A percentile compares a stretch with the other conserved stretches of the same genome.
phyloP scores from a whole-genome alignment of 2,329 filamentous ascomycete species.

The Penicillium verrucosum region DNA sequence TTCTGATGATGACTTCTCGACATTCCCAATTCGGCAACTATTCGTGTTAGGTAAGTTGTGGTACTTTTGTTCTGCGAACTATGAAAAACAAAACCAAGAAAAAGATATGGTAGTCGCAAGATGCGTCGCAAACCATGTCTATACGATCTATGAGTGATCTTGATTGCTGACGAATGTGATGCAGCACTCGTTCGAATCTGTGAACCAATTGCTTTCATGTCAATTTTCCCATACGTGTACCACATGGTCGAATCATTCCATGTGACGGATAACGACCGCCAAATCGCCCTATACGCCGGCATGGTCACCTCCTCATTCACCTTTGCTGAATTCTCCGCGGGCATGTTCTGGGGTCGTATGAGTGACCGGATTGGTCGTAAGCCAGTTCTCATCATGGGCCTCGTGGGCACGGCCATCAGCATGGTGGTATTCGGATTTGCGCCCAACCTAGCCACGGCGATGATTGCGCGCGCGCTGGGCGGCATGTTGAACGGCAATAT shows the following conservation, averaged over 20 bases:
- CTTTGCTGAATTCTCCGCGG: conserved; percentile 89
- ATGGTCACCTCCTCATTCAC: conserved; percentile 97
- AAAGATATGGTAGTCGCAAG: neutral
- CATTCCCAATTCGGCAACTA: conserved; percentile 59
- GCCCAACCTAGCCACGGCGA: conserved; percentile 72
- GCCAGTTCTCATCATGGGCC: conserved; percentile 83
- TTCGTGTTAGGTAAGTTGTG: conserved; percentile 46
- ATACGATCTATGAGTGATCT: neutral
- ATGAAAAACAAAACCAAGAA: neutral
- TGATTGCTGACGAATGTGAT: conserved; percentile 7
- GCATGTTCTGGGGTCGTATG: conserved; percentile 86
- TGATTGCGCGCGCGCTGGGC: conserved; percentile 83
- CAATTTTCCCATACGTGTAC: conserved; percentile 97
- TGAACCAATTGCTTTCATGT: conserved; percentile 99
- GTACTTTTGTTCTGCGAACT: conserved; percentile 24
- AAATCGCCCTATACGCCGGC: conserved; percentile 88
- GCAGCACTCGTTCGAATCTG: conserved; percentile 89
- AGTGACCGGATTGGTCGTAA: conserved; percentile 92
- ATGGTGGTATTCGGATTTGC: conserved; percentile 92
- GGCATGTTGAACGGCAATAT: conserved; percentile 95
- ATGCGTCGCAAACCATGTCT: conserved; percentile 2
- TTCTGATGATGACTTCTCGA: conserved; percentile 33
- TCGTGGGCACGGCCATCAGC: conserved; percentile 86
- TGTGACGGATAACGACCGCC: conserved; percentile 71
- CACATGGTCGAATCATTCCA: conserved; percentile 94